phyloP scores from a whole-genome alignment of 129 eudicot genomes.

The Lactuca sativa region DNA sequence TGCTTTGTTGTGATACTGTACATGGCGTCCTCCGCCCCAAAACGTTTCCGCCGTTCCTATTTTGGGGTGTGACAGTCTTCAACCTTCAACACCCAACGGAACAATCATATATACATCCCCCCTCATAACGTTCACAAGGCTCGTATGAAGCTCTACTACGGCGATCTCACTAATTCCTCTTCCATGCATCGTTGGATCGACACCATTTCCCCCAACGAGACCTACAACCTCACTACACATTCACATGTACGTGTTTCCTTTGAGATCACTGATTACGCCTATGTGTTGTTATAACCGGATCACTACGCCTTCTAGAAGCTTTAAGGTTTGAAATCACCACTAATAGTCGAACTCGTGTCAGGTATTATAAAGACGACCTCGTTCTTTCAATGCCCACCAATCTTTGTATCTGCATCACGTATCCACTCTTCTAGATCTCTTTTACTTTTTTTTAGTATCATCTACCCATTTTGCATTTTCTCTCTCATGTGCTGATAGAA shows the following conservation, averaged over 20 bases:
- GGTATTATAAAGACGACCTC: constrained; percentile 78
- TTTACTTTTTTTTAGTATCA: too few relatives aligned
- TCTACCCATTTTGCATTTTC: too few relatives aligned
- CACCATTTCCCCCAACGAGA: constrained; percentile 75
- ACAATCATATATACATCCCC: constrained; percentile 85
- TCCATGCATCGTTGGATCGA: constrained; percentile 94
- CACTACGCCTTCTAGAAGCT: constrained; percentile 73
- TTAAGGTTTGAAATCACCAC: constrained; percentile 65
- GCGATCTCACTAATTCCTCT: constrained; percentile 87
- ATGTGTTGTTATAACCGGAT: constrained; percentile 91
- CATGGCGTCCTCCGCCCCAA: too few relatives aligned
- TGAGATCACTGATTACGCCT: constrained; percentile 96
- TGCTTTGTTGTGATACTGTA: too few relatives aligned
- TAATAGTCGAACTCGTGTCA: constrained; percentile 53
- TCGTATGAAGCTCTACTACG: constrained; percentile 95
- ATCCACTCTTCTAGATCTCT: too few relatives aligned
- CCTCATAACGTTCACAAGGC: constrained; percentile 86
- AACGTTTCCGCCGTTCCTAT: too few relatives aligned
- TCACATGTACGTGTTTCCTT: constrained; percentile 92
- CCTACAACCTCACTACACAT: constrained; percentile 91
- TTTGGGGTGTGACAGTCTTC: too few relatives aligned
- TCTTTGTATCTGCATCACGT: too few relatives aligned
- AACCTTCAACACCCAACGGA: constrained; percentile 88
- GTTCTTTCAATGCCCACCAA: too few relatives aligned
- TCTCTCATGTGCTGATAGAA: too few relatives aligned